Base-by-base conservation (phyloP, 2,329 filamentous ascomycete genomes). In the Akanthomyces muscarius region DNA sequence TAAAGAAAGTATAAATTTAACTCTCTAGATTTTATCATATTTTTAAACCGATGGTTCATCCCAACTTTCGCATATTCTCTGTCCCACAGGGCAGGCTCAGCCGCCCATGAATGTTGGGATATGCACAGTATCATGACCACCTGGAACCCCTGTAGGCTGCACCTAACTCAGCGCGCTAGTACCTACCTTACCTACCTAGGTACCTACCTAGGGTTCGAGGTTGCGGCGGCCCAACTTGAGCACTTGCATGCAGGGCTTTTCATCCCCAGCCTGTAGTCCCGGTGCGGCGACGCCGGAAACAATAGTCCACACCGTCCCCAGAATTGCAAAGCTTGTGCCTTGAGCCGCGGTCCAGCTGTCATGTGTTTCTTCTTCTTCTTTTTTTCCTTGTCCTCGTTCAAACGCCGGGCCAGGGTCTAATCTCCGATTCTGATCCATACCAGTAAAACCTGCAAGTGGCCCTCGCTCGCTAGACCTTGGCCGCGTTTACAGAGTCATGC, bases 261-360 rank as follows among this genome's bases (percentile, higher is more conserved):
- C 14, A 33, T 36, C 13, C 18, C 51, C 11, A n/a, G 28, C 5
- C 23, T 21, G 21, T 21, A 21, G 21, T 21, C 47, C 47, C 47
- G 5, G 47, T 25, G 13, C 55, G 55, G 55, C 55, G 42, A 47
- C 55, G 42, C 55, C 55, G 55, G 55, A 44, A 45, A 16, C 23
- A 52, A 60, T 60, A 33, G 5, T 25, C 36, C 57, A 51, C 47
- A 41, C 33, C 38, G 53, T 44, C 5, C 14, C 16, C 10, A 18
- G 13, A 33, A 11, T 7, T 7, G 42, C 54, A 47, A 21, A 30
- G 55, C 33, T 50, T 59, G 28, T n/a, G 56, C 21, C 56, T 42
- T 25, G 60, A 62, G 51, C 61, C 61, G 61, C 61, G 61, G 61
- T 42, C 45, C 61, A n/a, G 25, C 56, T 61, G 28, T 36, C 58